A percentile compares a stretch with the other conserved stretches of the same genome.
Conservation (phyloP, 148 eudicot genomes). For the Mesembryanthemum crystallinum region DNA sequence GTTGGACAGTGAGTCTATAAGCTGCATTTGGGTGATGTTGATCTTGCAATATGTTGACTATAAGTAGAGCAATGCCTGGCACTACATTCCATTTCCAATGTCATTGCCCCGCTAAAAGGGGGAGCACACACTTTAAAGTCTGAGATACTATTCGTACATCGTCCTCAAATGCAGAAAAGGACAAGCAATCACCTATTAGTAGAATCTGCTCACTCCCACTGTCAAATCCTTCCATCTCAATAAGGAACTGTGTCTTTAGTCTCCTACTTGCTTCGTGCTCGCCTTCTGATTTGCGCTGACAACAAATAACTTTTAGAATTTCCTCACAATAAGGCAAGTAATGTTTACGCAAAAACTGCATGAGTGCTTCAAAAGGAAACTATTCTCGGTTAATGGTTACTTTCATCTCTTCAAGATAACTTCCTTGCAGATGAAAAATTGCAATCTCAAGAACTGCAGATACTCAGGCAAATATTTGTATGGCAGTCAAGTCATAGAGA, state of each 20-base stretch:
- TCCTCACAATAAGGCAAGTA: constrained; percentile 6
- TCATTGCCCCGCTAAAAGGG: background rate
- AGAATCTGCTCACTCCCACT: constrained; percentile 84
- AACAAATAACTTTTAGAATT: constrained; percentile 21
- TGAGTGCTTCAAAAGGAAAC: constrained; percentile 1
- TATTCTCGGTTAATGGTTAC: background rate
- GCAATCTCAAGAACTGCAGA: background rate
- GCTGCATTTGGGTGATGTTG: too few relatives aligned
- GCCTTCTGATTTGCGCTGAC: constrained; percentile 98
- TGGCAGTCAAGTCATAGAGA: background rate
- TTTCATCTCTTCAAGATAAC: background rate
- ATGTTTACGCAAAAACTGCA: background rate
- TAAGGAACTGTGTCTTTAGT: constrained; percentile 95
- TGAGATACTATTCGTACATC: background rate
- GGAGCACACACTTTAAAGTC: background rate
- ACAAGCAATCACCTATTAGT: constrained; percentile 62
- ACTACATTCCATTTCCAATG: background rate
- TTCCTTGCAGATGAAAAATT: background rate
- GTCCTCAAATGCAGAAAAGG: constrained; percentile 2
- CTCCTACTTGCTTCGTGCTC: constrained; percentile 98
- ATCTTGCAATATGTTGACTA: background rate
- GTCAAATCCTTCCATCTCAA: constrained; percentile 99
- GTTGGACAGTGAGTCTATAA: too few relatives aligned
- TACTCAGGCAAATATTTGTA: background rate
- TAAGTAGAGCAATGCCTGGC: background rate